Evolutionary conservation across 148 eudicot species (phyloP), one percentile per base, ranked within the genome.

Genomic region (Silene latifolia): DNA sequence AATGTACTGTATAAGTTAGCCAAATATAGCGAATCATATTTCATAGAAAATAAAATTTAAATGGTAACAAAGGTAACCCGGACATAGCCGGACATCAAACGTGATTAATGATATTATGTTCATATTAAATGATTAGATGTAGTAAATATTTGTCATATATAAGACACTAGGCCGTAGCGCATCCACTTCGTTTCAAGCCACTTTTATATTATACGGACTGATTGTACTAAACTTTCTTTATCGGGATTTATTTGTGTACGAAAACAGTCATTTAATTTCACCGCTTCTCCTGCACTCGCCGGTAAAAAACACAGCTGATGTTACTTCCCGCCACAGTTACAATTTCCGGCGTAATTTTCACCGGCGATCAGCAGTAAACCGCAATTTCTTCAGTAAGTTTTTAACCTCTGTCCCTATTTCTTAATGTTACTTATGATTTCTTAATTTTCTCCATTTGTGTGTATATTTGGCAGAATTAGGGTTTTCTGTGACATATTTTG

Each of bases 391-490:
- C 46, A 0, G 71, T 75, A 42, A 65, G 63, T 10, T n/a, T 74
- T 4, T 9, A 12, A 7, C 20, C 29, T 67, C 24, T 64, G 15
- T 48, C 2, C 13, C 53, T 53, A 20, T 24, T 4, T 13, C 3
- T 17, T 51, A 0, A 5, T 51, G 2, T 25, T 44, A 47, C 2
- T 46, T n/a, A 2, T 46, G 57, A 46, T 19, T 46, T 46, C 14
- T 7, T 19, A 17, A 60, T 25, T 15, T 32, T 63, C 27, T 9
- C 12, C 29, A 35, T 5, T n/a, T 27, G 56, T 51, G 27, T 2
- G 63, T 25, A 19, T 27, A n/a, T 65, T 19, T 65, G 63, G 6
- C 27, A 7, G 14, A n/a, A 65, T 75, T 75, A 75, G 77, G 71
- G 77, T 75, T 75, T 73, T 74, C 12, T 14, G 15, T 5, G 68